phyloP scores from a whole-genome alignment of 2,329 filamentous ascomycete species.

The Gyromitra esculenta region DNA sequence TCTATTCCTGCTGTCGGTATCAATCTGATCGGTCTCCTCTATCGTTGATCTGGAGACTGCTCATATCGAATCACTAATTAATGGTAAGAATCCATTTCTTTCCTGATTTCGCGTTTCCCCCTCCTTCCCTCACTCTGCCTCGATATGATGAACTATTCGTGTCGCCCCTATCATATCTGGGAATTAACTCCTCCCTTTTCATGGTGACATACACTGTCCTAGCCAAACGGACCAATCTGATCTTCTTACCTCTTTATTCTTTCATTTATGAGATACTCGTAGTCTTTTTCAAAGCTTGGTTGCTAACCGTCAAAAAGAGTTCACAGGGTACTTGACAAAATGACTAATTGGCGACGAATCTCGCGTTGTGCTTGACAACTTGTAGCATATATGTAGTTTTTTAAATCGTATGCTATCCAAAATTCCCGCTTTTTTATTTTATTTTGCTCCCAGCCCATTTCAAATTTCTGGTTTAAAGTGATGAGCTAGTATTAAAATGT shows the following conservation, averaged over 20 bases:
- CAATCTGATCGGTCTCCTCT: not conserved
- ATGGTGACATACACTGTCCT: slow-evolving; percentile 71
- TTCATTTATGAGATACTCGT: slow-evolving; percentile 37
- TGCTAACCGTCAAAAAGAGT: slow-evolving; percentile 18
- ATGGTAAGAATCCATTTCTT: slow-evolving; percentile 25
- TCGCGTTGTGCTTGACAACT: not conserved
- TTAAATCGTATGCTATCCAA: slow-evolving; percentile 20
- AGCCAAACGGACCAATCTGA: slow-evolving; percentile 67
- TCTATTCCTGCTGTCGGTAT: not conserved
- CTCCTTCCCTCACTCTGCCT: slow-evolving; percentile 41
- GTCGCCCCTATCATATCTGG: slow-evolving; percentile 70
- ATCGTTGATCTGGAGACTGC: not conserved
- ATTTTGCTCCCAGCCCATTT: not conserved
- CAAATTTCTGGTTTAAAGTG: slow-evolving; percentile 57
- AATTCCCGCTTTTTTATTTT: not conserved
- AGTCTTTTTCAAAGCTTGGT: slow-evolving; percentile 47
- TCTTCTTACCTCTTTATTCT: slow-evolving; percentile 49
- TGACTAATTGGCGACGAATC: not conserved
- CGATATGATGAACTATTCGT: slow-evolving; percentile 67
- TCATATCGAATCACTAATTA: slow-evolving; percentile 11
- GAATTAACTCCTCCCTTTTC: slow-evolving; percentile 58
- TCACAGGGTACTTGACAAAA: not conserved
- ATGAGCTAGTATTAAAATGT: slow-evolving; percentile 61
- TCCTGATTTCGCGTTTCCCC: slow-evolving; percentile 39
- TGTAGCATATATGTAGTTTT: slow-evolving; percentile 1